Percentiles rank a stretch among this genome's conserved stretches.
These are phyloP conservation scores for Ceratocystis variospora DNA, from an alignment of 2,329 filamentous ascomycete genomes.

Conservation along the genomic window DNA sequence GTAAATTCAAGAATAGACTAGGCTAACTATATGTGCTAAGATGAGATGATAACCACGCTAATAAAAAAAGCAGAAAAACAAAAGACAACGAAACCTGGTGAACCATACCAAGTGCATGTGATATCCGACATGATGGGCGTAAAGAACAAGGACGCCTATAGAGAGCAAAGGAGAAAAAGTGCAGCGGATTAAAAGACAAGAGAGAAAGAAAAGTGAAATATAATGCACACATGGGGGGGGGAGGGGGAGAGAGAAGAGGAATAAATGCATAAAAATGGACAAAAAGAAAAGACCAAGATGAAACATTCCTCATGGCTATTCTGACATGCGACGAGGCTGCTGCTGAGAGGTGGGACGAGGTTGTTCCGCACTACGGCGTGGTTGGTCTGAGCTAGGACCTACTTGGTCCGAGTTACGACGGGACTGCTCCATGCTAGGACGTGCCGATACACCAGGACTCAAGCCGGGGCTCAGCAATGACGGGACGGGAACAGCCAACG, in stretches of 20 bases:
- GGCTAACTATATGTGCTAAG: slow-evolving; percentile 1
- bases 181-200: neutral
- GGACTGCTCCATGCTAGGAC: neutral
- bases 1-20: neutral
- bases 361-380: neutral
- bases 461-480: neutral
- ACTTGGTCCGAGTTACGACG: neutral
- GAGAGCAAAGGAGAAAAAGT: neutral
- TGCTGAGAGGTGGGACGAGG: neutral
- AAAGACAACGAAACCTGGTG: neutral
- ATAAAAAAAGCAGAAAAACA: neutral
- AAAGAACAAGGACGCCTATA: neutral
- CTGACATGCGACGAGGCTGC: neutral
- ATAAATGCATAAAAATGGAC: neutral
- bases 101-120: neutral
- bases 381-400: neutral
- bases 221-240: neutral
- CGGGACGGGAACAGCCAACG: neutral
- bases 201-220: neutral
- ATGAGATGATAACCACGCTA: neutral
- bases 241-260: neutral
- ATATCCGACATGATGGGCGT: neutral
- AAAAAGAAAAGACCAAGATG: neutral
- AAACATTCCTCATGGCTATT: neutral
- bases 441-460: neutral